These are phyloP conservation scores for Acacia concinna DNA, from an alignment of 331 rosid genomes.

Conservation along the genomic window DNA sequence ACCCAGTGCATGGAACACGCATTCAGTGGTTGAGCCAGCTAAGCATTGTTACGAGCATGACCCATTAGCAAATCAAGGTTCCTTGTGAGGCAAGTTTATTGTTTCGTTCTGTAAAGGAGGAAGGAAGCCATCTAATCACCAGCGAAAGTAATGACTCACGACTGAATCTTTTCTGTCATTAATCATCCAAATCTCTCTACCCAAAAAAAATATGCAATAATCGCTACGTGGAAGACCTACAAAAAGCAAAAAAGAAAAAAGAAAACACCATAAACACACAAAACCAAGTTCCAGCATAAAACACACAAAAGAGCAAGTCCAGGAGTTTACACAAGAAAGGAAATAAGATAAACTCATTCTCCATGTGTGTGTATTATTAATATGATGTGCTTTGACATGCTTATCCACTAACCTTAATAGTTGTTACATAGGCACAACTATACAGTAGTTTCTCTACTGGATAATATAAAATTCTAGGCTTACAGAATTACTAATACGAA, in stretches of 20 bases:
- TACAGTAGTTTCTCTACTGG: background rate
- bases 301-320: background rate
- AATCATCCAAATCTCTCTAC: constrained; percentile 38
- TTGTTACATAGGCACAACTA: background rate
- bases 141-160: constrained; percentile 24
- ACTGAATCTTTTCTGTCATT: constrained; percentile 25
- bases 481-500: background rate
- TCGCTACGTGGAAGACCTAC: constrained; percentile 26
- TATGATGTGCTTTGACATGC: background rate
- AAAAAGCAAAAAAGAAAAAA: background rate
- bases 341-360: background rate
- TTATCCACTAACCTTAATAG: background rate
- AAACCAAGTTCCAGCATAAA: background rate
- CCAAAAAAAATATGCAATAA: constrained; percentile 5
- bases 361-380: background rate
- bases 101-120: constrained; percentile 12
- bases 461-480: background rate
- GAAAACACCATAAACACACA: constrained; percentile 1
- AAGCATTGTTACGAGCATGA: constrained; percentile 4
- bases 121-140: constrained; percentile 20
- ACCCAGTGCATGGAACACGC: constrained; percentile 4
- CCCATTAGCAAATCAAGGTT: constrained; percentile 7
- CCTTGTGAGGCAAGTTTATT: background rate
- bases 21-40: background rate
- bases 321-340: background rate